Conservation (phyloP, 2,329 filamentous ascomycete genomes). For the Cladosporium sphaerospermum region DNA sequence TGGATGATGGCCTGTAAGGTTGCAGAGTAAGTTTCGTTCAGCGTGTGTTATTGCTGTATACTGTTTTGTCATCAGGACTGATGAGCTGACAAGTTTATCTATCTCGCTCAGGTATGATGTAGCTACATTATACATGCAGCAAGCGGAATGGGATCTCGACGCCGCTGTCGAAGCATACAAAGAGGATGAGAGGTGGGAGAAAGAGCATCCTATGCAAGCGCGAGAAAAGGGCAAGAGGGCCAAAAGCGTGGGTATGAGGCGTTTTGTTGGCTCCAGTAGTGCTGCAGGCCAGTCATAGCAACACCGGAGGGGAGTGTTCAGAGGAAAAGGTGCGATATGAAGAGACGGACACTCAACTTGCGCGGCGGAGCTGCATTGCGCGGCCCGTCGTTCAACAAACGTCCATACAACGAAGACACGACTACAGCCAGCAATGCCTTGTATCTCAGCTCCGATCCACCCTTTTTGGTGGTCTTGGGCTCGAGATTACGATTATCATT, state of each 20-base stretch:
- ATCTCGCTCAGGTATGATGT: constrained; percentile 53
- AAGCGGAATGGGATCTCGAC: constrained; percentile 60
- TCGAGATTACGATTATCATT: no score
- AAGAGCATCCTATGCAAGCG: constrained; percentile 54
- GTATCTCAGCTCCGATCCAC: no score
- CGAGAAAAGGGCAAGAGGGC: constrained; percentile 42
- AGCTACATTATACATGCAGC: constrained; percentile 68
- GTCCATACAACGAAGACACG: no score
- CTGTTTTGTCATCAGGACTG: constrained; percentile 9
- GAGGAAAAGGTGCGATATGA: no score
- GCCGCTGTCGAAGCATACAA: constrained; percentile 57
- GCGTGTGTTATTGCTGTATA: not conserved
- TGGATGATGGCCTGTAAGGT: constrained; percentile 79
- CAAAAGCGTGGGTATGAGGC: constrained; percentile 30
- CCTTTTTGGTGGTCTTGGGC: no score
- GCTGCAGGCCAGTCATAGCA: not conserved
- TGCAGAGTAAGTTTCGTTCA: constrained; percentile 52
- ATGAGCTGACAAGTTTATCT: constrained; percentile 35
- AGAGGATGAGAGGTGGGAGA: constrained; percentile 72
- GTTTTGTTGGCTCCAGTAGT: constrained; percentile 27
- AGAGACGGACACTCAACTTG: no score
- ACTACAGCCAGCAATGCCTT: no score
- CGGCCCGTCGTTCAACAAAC: no score
- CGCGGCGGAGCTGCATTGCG: no score
- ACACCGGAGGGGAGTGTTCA: no score